phyloP scores from a whole-genome alignment of 2,329 filamentous ascomycete species.

The Xenoacremonium recifei region DNA sequence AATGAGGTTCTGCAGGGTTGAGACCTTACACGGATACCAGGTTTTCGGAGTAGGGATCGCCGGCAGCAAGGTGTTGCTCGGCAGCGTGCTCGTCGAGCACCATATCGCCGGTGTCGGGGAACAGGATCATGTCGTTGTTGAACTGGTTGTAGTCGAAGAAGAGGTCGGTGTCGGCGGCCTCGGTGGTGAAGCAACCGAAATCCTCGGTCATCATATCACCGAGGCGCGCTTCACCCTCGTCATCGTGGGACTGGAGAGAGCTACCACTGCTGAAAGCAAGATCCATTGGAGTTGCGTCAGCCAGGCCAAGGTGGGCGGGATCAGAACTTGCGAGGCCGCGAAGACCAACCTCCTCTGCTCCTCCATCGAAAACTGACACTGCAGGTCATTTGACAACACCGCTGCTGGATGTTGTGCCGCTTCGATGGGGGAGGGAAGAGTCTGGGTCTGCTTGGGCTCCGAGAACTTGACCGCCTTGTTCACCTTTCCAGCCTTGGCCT shows the following conservation, averaged over 20 bases:
- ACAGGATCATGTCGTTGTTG: too few relatives aligned
- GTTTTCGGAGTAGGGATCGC: constrained; percentile 58
- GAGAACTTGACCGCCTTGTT: too few relatives aligned
- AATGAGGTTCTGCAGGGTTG: constrained; percentile 71
- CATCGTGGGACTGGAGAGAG: constrained; percentile 69
- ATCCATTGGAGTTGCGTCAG: constrained; percentile 57
- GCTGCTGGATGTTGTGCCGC: constrained; percentile 99
- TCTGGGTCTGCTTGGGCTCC: too few relatives aligned
- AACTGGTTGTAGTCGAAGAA: constrained; percentile 41
- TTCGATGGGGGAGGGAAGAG: constrained; percentile 72
- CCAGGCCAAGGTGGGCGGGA: constrained; percentile 40
- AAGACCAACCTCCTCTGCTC: constrained; percentile 47
- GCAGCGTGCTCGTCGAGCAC: too few relatives aligned
- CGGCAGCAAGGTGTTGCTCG: constrained; percentile 51
- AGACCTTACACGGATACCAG: constrained; percentile 61
- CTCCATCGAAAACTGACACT: constrained; percentile 94
- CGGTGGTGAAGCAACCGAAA: not conserved
- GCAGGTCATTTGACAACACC: constrained; percentile 99
- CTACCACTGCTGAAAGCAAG: constrained; percentile 65
- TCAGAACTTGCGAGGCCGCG: constrained; percentile 41
- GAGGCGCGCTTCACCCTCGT: constrained; percentile 54
- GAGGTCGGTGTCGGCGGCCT: not conserved
- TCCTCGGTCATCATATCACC: too few relatives aligned
- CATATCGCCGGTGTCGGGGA: too few relatives aligned
- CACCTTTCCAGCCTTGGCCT: constrained; percentile 22